phyloP scores from a whole-genome alignment of 1,284 basidiomycete genomes.

The Retiboletus fuscus region DNA sequence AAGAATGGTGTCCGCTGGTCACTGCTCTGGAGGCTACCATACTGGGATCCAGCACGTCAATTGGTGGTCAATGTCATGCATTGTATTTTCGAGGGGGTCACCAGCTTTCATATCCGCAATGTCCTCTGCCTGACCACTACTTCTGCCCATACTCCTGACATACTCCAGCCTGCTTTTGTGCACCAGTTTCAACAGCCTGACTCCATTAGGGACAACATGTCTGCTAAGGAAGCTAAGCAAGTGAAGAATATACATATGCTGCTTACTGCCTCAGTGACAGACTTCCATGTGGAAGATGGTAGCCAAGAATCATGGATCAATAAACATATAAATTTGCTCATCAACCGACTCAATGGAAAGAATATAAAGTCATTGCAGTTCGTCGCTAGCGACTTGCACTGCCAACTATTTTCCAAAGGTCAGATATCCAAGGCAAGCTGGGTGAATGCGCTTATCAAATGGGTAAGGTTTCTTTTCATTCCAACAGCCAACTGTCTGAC shows the following conservation, averaged over 20 bases:
- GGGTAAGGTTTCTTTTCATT: neutral
- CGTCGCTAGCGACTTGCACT: constrained; percentile 5
- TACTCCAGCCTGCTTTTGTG: neutral
- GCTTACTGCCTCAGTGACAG: neutral
- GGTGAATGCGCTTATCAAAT: constrained; percentile 15
- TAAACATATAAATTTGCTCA: neutral
- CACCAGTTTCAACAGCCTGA: neutral
- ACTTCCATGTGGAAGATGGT: neutral
- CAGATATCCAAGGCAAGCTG: constrained; percentile 10
- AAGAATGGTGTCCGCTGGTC: neutral
- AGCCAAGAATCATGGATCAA: neutral
- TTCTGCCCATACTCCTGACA: neutral
- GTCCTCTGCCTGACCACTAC: neutral
- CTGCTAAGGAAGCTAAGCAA: constrained; percentile 13
- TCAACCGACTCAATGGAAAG: constrained; percentile 13
- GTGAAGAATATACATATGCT: constrained; percentile 16
- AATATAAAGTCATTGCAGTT: constrained; percentile 15
- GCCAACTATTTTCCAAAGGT: neutral
- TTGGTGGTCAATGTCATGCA: neutral
- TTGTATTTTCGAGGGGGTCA: neutral
- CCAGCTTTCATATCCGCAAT: neutral
- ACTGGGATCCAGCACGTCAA: neutral
- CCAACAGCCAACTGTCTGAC: neutral
- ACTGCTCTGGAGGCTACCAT: neutral
- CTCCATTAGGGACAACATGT: neutral